A percentile compares a stretch with the other conserved stretches of the same genome.
phyloP scores from a whole-genome alignment of 192 early-diverging fungal genomes.

The Umbelopsis ramanniana region DNA sequence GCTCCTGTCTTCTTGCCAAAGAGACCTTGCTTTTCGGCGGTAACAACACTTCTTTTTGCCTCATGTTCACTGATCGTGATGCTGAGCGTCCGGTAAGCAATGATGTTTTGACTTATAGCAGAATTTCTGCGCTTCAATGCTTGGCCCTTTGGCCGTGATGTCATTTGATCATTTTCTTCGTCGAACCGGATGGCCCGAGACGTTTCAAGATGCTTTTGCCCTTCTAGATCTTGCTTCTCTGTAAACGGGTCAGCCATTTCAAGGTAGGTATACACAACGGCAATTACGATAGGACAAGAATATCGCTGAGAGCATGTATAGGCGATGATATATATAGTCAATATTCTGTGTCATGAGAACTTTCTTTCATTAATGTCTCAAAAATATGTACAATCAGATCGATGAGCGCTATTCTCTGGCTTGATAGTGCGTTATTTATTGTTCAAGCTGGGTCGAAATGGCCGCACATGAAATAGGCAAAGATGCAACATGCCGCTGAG shows the following conservation, averaged over 20 bases:
- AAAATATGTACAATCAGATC: too few relatives aligned
- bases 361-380: too few relatives aligned
- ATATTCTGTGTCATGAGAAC: too few relatives aligned
- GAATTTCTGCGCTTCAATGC: not conserved
- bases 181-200: not conserved
- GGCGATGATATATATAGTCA: not conserved
- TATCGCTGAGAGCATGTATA: not conserved
- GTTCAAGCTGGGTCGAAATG: too few relatives aligned
- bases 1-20: not conserved
- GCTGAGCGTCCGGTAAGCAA: constrained; percentile 53
- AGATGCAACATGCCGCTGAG: too few relatives aligned
- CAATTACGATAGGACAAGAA: not conserved
- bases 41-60: constrained; percentile 24
- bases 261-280: not conserved
- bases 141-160: not conserved
- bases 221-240: not conserved
- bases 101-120: constrained; percentile 29
- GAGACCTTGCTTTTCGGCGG: constrained; percentile 18
- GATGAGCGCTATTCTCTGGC: too few relatives aligned
- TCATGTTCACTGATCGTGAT: constrained; percentile 49
- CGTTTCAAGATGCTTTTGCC: not conserved
- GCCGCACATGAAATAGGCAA: too few relatives aligned
- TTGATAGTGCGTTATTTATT: too few relatives aligned
- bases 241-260: constrained; percentile 4
- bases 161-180: not conserved